Conservation (phyloP, 2,329 filamentous ascomycete genomes). For the Biscogniauxia sp. region DNA sequence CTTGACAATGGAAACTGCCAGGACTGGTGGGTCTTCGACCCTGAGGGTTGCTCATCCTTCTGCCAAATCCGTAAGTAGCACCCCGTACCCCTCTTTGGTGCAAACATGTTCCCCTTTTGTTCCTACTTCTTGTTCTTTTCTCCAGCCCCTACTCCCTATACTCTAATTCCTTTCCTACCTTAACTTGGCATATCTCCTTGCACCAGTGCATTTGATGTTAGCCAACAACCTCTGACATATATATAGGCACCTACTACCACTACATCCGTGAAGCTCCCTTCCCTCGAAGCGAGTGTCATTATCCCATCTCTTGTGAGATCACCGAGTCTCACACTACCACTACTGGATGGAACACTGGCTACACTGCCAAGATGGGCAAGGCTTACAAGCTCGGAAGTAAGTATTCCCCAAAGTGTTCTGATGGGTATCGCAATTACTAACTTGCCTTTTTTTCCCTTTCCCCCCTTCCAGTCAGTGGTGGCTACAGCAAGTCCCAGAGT, state of each 20-base stretch:
- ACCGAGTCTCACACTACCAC: conserved; percentile 27
- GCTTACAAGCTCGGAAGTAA: conserved; percentile 22
- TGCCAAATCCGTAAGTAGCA: conserved; percentile 4
- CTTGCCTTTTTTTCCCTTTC: too few relatives aligned
- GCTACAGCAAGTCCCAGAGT: conserved; percentile 3
- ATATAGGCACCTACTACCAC: conserved; percentile 23
- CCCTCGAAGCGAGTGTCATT: conserved; percentile 34
- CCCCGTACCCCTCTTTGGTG: background rate
- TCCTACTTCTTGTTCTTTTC: background rate
- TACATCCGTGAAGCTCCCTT: conserved; percentile 34
- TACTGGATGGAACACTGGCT: conserved; percentile 30
- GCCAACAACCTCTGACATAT: background rate
- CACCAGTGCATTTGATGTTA: background rate
- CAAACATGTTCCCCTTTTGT: background rate
- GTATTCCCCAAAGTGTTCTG: too few relatives aligned
- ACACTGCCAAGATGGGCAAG: conserved; percentile 27
- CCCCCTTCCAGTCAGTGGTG: conserved; percentile 11
- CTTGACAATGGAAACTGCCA: background rate
- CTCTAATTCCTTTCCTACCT: background rate
- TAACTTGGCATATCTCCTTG: background rate
- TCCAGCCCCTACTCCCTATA: too few relatives aligned
- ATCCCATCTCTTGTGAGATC: conserved; percentile 32
- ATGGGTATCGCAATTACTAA: too few relatives aligned
- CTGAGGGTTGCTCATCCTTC: background rate
- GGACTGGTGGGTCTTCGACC: background rate